A percentile compares a stretch with the other conserved stretches of the same genome.
Conservation (phyloP, 805 yeast genomes). For the Starmerella tilneyi region DNA sequence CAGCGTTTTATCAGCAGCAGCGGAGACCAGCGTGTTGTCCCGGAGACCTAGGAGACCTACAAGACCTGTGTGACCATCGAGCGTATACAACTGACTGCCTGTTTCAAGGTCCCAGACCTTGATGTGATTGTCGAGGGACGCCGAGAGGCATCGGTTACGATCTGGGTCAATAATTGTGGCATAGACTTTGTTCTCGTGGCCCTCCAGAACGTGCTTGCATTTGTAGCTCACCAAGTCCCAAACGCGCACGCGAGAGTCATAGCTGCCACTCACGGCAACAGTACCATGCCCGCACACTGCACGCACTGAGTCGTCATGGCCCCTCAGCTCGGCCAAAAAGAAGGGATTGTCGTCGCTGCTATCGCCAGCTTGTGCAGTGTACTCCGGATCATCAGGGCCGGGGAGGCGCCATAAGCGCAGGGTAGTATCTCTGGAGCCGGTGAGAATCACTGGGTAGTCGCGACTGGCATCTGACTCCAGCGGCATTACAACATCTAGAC, state of each 20-base stretch:
- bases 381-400: slow-evolving; percentile 29
- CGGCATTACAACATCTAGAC: slow-evolving; percentile 73
- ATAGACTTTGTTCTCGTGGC: slow-evolving; percentile 82
- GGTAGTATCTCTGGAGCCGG: slow-evolving; percentile 81
- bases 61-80: slow-evolving; percentile 80
- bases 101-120: slow-evolving; percentile 80
- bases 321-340: slow-evolving; percentile 57
- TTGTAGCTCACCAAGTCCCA: slow-evolving; percentile 76
- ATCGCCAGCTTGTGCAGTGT: slow-evolving; percentile 21
- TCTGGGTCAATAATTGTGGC: slow-evolving; percentile 73
- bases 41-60: slow-evolving; percentile 80
- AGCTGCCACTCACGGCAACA: slow-evolving; percentile 76
- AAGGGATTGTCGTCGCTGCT: slow-evolving; percentile 38
- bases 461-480: slow-evolving; percentile 45
- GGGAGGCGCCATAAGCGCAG: slow-evolving; percentile 81
- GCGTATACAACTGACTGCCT: slow-evolving; percentile 56
- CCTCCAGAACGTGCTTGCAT: slow-evolving; percentile 63
- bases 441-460: slow-evolving; percentile 57
- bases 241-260: slow-evolving; percentile 80
- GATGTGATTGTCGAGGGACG: slow-evolving; percentile 81
- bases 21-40: slow-evolving; percentile 70
- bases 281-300: slow-evolving; percentile 81
- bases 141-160: slow-evolving; percentile 74
- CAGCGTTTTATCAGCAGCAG: slow-evolving; percentile 89
- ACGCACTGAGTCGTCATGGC: slow-evolving; percentile 73